A percentile compares a stretch with the other conserved stretches of the same genome.
Conservation (phyloP, 2,329 filamentous ascomycete genomes). For the Fusarium palustre region DNA sequence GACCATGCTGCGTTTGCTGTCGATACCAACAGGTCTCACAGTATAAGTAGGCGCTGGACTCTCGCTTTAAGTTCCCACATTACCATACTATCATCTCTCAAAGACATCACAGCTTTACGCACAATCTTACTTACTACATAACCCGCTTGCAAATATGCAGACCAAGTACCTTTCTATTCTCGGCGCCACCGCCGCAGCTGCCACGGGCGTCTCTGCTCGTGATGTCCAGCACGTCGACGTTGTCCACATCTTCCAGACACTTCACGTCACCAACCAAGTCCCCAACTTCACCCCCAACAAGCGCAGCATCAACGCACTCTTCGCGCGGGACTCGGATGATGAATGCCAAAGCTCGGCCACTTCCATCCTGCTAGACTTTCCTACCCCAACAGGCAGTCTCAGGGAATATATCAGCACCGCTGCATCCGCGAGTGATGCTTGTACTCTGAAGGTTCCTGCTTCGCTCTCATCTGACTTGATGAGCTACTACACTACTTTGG, state of each 20-base stretch:
- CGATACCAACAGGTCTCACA: background rate
- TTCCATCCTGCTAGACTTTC: slow-evolving; percentile 8
- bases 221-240: slow-evolving; percentile 21
- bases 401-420: background rate
- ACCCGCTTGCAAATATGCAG: slow-evolving; percentile 13
- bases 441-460: slow-evolving; percentile 22
- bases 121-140: background rate
- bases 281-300: slow-evolving; percentile 25
- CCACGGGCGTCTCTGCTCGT: slow-evolving; percentile 6
- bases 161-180: slow-evolving; percentile 16
- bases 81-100: background rate
- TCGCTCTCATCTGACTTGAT: slow-evolving; percentile 24
- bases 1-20: background rate
- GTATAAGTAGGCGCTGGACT: background rate
- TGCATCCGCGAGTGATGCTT: slow-evolving; percentile 3
- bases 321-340: slow-evolving; percentile 6
- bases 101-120: background rate
- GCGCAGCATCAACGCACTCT: slow-evolving; percentile 23
- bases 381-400: slow-evolving; percentile 6
- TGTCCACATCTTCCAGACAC: slow-evolving; percentile 31
- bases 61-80: background rate
- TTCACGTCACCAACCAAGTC: slow-evolving; percentile 23
- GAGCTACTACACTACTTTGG: slow-evolving; percentile 25
- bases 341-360: slow-evolving; percentile 20
- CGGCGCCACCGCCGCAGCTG: slow-evolving; percentile 17